Evolutionary conservation across 164 flowering plant species (phyloP).

Genomic region (Macadamia tetraphylla): DNA sequence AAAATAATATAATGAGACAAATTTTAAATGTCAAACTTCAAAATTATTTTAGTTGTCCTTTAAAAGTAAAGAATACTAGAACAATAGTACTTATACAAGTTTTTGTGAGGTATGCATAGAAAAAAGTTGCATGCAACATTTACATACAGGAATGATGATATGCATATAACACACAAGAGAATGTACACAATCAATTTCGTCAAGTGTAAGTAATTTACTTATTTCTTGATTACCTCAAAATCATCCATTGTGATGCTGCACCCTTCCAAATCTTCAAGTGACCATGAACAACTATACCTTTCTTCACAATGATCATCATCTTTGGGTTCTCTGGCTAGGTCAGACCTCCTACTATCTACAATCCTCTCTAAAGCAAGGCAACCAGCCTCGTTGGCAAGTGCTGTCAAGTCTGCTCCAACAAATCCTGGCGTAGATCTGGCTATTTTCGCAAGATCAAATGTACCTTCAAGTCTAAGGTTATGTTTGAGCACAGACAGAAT

Average conservation of each 20-base stretch:
- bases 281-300: slow-evolving; percentile 66
- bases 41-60: too few species aligned
- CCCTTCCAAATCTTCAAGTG: slow-evolving; percentile 61
- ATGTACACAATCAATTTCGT: too few species aligned
- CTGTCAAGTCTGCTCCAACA: slow-evolving; percentile 87
- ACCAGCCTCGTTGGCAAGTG: slow-evolving; percentile 74
- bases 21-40: too few species aligned
- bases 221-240: slow-evolving; percentile 62
- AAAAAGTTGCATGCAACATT: background rate
- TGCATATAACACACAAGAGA: background rate
- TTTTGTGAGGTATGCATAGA: background rate
- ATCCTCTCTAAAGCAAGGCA: slow-evolving; percentile 72
- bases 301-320: slow-evolving; percentile 27
- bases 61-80: too few species aligned
- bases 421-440: slow-evolving; percentile 85
- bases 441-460: slow-evolving; percentile 59
- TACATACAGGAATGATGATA: background rate
- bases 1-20: too few species aligned
- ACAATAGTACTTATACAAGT: too few species aligned
- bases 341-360: slow-evolving; percentile 40
- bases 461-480: slow-evolving; percentile 59
- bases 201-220: background rate
- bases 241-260: slow-evolving; percentile 72
- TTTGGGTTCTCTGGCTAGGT: slow-evolving; percentile 22
- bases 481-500: slow-evolving; percentile 64